A percentile compares a stretch with the other conserved stretches of the same genome.
These are phyloP conservation scores for Pestalotiopsis sp. DNA, from an alignment of 2,329 filamentous ascomycete genomes.

Conservation along the genomic window DNA sequence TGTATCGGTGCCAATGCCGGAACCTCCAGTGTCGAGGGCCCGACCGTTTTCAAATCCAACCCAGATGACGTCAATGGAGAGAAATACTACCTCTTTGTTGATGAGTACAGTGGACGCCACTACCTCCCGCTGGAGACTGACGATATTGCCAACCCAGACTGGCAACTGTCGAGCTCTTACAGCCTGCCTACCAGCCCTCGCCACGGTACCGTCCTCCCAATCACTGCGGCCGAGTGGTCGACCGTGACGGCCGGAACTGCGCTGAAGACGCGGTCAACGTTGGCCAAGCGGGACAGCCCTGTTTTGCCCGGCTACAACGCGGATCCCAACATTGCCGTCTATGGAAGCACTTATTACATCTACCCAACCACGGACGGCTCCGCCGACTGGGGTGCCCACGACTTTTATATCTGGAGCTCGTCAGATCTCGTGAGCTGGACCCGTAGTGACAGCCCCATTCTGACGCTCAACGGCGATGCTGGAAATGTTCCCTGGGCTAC, in stretches of 20 bases:
- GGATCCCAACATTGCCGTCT: slow-evolving; percentile 50
- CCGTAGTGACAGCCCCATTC: slow-evolving; percentile 41
- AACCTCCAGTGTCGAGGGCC: slow-evolving; percentile 51
- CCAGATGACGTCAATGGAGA: slow-evolving; percentile 50
- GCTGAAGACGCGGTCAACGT: neutral
- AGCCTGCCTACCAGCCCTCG: slow-evolving; percentile 51
- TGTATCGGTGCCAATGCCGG: slow-evolving; percentile 56
- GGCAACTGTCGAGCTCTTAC: slow-evolving; percentile 49
- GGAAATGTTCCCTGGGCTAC: slow-evolving; percentile 65
- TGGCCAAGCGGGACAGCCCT: slow-evolving; percentile 32
- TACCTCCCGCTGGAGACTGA: slow-evolving; percentile 56
- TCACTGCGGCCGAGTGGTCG: slow-evolving; percentile 49
- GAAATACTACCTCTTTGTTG: slow-evolving; percentile 59
- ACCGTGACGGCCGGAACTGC: slow-evolving; percentile 29
- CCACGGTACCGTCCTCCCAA: slow-evolving; percentile 55
- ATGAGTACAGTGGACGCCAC: slow-evolving; percentile 53
- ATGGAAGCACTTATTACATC: slow-evolving; percentile 47
- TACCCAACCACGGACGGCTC: slow-evolving; percentile 50
- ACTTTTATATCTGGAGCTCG: slow-evolving; percentile 52
- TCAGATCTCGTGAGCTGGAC: slow-evolving; percentile 45
- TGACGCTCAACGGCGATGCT: slow-evolving; percentile 45
- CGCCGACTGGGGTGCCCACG: slow-evolving; percentile 45
- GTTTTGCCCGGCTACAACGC: slow-evolving; percentile 43
- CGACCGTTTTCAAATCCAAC: slow-evolving; percentile 55
- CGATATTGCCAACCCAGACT: slow-evolving; percentile 50